Conservation (phyloP, 2,329 filamentous ascomycete species). For the Trichoderma sp. region DNA sequence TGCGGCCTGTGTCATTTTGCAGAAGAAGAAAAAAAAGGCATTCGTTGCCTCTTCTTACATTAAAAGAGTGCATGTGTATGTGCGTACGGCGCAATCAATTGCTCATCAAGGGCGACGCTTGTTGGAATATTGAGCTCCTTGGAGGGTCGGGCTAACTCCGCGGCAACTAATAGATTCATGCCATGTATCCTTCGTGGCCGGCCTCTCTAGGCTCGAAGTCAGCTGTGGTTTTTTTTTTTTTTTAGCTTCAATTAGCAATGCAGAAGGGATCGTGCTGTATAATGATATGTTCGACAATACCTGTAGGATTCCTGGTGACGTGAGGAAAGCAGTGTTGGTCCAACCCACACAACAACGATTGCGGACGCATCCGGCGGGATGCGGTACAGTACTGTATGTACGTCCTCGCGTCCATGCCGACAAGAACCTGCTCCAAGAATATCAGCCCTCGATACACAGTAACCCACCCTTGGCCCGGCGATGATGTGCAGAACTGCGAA, state of each 20-base stretch:
- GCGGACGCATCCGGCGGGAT: not conserved
- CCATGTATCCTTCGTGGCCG: not conserved
- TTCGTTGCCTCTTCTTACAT: not conserved
- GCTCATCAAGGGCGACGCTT: constrained; percentile 1
- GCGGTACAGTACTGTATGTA: too few species aligned
- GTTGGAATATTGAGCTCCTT: not conserved
- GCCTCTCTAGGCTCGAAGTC: not conserved
- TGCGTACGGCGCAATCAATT: not conserved
- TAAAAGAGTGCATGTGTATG: not conserved
- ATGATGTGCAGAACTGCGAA: constrained; percentile 31
- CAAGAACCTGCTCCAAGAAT: constrained; percentile 10
- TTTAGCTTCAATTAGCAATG: not conserved
- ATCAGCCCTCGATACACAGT: not conserved
- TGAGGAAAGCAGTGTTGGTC: not conserved
- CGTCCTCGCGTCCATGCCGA: not conserved
- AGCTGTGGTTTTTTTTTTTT: too few species aligned
- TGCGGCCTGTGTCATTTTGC: constrained; percentile 7
- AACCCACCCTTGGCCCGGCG: constrained; percentile 22
- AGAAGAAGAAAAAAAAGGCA: not conserved
- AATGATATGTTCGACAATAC: not conserved
- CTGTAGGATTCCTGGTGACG: not conserved
- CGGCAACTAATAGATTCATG: not conserved
- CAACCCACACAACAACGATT: not conserved
- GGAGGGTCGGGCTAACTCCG: constrained; percentile 1
- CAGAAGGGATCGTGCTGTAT: not conserved